A percentile compares a stretch with the other conserved stretches of the same genome.
These are phyloP conservation scores for Aspergillus bertholletiae DNA, from an alignment of 495 filamentous ascomycete genomes.

Conservation along the genomic window DNA sequence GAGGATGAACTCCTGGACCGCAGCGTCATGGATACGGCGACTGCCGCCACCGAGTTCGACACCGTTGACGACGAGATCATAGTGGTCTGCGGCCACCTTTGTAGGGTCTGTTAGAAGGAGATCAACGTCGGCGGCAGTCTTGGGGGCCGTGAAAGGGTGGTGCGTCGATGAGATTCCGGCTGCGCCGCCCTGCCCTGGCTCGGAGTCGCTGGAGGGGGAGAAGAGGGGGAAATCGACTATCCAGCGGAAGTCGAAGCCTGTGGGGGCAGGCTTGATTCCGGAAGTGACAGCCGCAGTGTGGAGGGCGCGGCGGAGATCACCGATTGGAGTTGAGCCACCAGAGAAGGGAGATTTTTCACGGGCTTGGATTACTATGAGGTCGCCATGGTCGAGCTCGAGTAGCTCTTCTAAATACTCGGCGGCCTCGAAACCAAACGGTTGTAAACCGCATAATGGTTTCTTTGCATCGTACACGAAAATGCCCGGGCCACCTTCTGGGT, in stretches of 20 bases:
- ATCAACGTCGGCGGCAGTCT: slow-evolving; percentile 66
- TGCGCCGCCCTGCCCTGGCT: slow-evolving; percentile 78
- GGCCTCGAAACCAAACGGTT: slow-evolving; percentile 71
- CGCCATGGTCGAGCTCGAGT: slow-evolving; percentile 59
- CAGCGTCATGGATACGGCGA: slow-evolving; percentile 83
- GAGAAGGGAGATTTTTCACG: slow-evolving; percentile 57
- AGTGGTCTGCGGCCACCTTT: slow-evolving; percentile 74
- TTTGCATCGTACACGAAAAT: slow-evolving; percentile 69
- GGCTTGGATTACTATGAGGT: slow-evolving; percentile 77
- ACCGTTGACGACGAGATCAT: slow-evolving; percentile 93
- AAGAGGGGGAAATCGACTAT: slow-evolving; percentile 90
- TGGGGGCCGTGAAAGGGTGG: slow-evolving; percentile 93
- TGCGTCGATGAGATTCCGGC: slow-evolving; percentile 86
- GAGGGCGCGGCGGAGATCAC: slow-evolving; percentile 68
- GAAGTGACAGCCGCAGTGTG: slow-evolving; percentile 60
- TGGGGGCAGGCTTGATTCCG: slow-evolving; percentile 51
- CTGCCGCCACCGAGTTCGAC: slow-evolving; percentile 92
- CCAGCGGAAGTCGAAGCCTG: slow-evolving; percentile 71
- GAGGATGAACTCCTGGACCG: slow-evolving; percentile 81
- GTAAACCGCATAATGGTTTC: slow-evolving; percentile 69
- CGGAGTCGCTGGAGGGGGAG: slow-evolving; percentile 60
- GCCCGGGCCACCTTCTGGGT: slow-evolving; percentile 68
- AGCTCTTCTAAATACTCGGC: slow-evolving; percentile 54
- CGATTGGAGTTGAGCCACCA: slow-evolving; percentile 72
- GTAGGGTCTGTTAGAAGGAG: slow-evolving; percentile 69